Evolutionary conservation across 1,284 basidiomycete genomes (phyloP), one percentile per base, ranked within the genome.

Genomic region (Schizopora paradoxa): DNA sequence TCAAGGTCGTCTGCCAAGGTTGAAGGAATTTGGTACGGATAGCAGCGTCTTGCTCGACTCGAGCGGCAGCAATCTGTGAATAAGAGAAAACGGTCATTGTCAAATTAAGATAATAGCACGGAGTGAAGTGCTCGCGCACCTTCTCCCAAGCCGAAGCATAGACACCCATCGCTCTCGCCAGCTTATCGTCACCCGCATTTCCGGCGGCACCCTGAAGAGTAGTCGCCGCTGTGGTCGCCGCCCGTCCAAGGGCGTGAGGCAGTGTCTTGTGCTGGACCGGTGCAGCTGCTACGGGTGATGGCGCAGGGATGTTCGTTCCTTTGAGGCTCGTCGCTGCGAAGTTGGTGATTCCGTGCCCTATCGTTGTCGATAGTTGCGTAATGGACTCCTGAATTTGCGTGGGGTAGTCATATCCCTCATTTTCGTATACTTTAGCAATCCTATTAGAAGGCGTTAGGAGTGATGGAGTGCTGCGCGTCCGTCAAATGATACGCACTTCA

Each of bases 311-410:
- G 61, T 83, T 84, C 26, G 91, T 91, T 49, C 88, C 88, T 72
- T 95, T 87, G 67, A 96, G 72, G 74, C 96, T 86, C 65, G 79
- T 75, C 56, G 90, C 79, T 54, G 95, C 95, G 66, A 99, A 88
- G 51, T 80, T 80, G 56, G 83, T 79, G 73, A 96, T 74, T 62
- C 80, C 79, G 59, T 86, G 79, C 48, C 87, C 75, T 63, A 95
- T 78, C 56, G 80, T 77, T 22, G 80, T 76, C 18, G 82, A 80
- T 23, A 89, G 62, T 57, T 89, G 86, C 21, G 77, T 63, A 52
- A 88, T 64, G 11, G 83, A 86, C 61, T 88, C 86, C 60, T 84
- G 83, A 49, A 87, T 78, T 56, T 85, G 82, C 3, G 74, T 76
- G 6, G 82, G 84, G 63, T 96, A 96, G 73, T 96, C 92, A 64